A percentile compares a stretch with the other conserved stretches of the same genome.
Evolutionary conservation across 2,329 filamentous ascomycete species (phyloP).

Genomic region (Bipolaris victoriae): DNA sequence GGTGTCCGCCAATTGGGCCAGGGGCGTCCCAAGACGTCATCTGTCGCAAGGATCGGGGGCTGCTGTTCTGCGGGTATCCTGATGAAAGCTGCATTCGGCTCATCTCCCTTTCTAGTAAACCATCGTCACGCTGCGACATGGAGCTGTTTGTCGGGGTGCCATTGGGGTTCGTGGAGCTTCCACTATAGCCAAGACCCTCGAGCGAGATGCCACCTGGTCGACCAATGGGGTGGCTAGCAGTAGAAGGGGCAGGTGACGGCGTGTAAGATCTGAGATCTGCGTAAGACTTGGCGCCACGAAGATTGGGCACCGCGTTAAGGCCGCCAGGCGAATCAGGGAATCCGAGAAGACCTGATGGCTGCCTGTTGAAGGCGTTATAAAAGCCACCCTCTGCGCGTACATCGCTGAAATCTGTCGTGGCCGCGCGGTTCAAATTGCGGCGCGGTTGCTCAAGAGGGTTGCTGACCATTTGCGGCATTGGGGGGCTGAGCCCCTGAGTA

Average conservation of each 20-base stretch:
- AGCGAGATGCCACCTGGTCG: slow-evolving; percentile 63
- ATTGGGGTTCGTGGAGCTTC: slow-evolving; percentile 68
- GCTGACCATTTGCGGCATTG: slow-evolving; percentile 65
- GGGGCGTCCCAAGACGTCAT: slow-evolving; percentile 67
- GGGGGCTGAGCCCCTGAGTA: slow-evolving; percentile 65
- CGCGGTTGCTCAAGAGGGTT: slow-evolving; percentile 78
- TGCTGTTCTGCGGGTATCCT: slow-evolving; percentile 57
- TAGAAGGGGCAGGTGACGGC: slow-evolving; percentile 88
- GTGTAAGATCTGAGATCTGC: slow-evolving; percentile 95
- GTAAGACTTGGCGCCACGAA: slow-evolving; percentile 94
- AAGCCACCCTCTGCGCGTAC: slow-evolving; percentile 75
- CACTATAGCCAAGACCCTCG: slow-evolving; percentile 55
- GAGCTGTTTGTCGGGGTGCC: slow-evolving; percentile 65
- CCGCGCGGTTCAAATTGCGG: slow-evolving; percentile 85
- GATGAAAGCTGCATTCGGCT: slow-evolving; percentile 63
- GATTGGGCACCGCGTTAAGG: slow-evolving; percentile 73
- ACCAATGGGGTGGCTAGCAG: slow-evolving; percentile 81
- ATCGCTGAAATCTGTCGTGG: slow-evolving; percentile 95
- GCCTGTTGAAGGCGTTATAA: slow-evolving; percentile 78
- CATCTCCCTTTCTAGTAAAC: slow-evolving; percentile 67
- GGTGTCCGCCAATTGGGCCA: slow-evolving; percentile 69
- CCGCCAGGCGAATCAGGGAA: slow-evolving; percentile 74
- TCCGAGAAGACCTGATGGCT: slow-evolving; percentile 80
- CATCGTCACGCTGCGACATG: slow-evolving; percentile 61
- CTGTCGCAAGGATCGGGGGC: slow-evolving; percentile 64